Evolutionary conservation across 2,329 filamentous ascomycete species (phyloP).

Genomic region (Aspergillus vadensis): DNA sequence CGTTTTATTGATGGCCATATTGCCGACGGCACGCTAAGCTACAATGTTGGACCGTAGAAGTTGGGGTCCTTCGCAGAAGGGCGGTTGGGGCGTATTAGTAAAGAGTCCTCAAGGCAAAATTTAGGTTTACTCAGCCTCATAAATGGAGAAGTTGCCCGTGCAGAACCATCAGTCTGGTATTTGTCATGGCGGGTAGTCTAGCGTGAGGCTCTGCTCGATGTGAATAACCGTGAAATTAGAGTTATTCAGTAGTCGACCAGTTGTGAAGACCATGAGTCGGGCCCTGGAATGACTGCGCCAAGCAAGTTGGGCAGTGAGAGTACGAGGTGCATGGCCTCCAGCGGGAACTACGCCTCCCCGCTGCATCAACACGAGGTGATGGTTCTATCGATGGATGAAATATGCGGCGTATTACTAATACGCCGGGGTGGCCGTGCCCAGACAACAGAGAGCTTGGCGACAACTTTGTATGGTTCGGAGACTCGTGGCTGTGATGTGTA

Average conservation of each 20-base stretch:
- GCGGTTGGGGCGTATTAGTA: conserved; percentile 11
- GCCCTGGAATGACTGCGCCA: background rate
- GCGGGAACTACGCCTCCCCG: background rate
- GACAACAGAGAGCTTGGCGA: background rate
- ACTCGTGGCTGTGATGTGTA: conserved; percentile 15
- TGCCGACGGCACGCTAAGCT: background rate
- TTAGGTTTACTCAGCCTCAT: conserved; percentile 2
- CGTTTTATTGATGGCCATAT: conserved; percentile 11
- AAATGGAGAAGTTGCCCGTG: background rate
- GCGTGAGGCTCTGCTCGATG: background rate
- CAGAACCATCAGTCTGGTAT: background rate
- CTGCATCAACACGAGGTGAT: background rate
- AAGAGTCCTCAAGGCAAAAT: background rate
- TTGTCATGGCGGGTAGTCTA: background rate
- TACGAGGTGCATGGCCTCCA: background rate
- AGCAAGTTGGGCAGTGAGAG: background rate
- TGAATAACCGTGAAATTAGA: background rate
- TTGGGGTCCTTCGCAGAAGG: background rate
- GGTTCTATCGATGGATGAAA: background rate
- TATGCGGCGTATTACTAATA: conserved; percentile 25
- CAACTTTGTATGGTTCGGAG: background rate
- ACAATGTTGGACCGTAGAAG: background rate
- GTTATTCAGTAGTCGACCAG: background rate
- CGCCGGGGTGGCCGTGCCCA: conserved; percentile 5
- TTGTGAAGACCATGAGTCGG: background rate